These are phyloP conservation scores for Citrus glauca DNA, from an alignment of 345 rosid species.

Conservation along the genomic window DNA sequence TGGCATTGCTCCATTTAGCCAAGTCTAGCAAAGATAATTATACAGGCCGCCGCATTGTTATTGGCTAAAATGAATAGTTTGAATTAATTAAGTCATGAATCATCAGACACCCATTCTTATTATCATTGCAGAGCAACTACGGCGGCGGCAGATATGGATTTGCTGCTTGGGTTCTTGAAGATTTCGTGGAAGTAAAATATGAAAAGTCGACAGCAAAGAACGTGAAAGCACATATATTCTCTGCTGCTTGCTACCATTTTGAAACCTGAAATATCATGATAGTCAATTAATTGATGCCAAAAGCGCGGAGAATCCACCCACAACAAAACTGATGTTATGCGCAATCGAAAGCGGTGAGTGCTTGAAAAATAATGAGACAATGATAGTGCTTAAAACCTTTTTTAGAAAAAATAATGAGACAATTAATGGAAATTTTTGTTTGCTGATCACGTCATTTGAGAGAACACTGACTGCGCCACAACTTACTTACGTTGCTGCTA, in stretches of 20 bases:
- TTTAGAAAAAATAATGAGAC: too few species aligned
- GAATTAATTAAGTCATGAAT: background rate
- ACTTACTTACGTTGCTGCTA: background rate
- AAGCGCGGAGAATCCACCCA: background rate
- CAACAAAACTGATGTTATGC: background rate
- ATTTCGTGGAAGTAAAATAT: background rate
- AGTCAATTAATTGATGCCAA: background rate
- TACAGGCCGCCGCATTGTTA: background rate
- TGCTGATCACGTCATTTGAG: background rate
- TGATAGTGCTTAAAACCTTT: background rate
- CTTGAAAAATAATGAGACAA: conserved; percentile 5
- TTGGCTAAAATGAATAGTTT: background rate
- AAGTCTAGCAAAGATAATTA: too few species aligned
- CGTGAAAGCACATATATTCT: background rate
- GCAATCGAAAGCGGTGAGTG: background rate
- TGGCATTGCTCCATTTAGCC: too few species aligned
- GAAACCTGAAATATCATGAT: background rate
- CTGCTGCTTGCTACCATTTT: background rate
- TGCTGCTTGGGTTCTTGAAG: background rate
- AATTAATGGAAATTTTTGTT: background rate
- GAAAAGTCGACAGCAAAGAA: background rate
- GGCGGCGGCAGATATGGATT: background rate
- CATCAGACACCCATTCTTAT: background rate
- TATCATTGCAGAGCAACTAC: background rate
- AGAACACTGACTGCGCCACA: background rate